Percentiles rank a stretch among this genome's conserved stretches.
Conservation (phyloP, 352 stramenopile species). For the Pythium oligandrum region DNA sequence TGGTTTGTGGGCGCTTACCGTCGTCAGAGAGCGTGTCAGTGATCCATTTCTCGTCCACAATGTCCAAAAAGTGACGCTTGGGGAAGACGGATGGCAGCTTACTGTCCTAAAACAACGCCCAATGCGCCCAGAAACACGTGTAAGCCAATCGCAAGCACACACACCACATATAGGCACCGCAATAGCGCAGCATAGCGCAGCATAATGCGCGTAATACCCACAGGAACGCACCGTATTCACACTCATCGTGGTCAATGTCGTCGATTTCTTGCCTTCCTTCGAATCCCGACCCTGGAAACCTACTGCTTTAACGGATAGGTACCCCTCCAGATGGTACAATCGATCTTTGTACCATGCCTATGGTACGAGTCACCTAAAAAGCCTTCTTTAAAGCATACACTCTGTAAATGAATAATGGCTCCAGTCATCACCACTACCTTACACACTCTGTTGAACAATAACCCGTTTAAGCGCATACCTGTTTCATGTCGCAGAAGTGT, state of each 20-base stretch:
- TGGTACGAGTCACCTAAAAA: too few species aligned
- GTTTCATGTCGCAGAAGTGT: too few species aligned
- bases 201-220: neutral
- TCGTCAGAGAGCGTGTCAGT: constrained; percentile 75
- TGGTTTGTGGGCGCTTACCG: constrained; percentile 19
- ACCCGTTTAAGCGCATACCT: too few species aligned
- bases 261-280: too few species aligned
- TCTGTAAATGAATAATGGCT: too few species aligned
- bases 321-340: too few species aligned
- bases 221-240: neutral
- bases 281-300: too few species aligned
- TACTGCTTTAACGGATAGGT: too few species aligned
- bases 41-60: constrained; percentile 84
- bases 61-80: constrained; percentile 65
- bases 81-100: constrained; percentile 69
- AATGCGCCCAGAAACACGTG: neutral
- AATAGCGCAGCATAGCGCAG: neutral
- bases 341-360: too few species aligned
- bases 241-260: neutral
- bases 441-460: too few species aligned
- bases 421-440: too few species aligned
- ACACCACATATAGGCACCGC: neutral
- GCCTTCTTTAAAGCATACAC: too few species aligned
- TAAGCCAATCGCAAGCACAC: neutral
- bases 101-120: constrained; percentile 35